Base-by-base conservation (phyloP, 108 stramenopile genomes). In the Fistulifera pelliculosa region DNA sequence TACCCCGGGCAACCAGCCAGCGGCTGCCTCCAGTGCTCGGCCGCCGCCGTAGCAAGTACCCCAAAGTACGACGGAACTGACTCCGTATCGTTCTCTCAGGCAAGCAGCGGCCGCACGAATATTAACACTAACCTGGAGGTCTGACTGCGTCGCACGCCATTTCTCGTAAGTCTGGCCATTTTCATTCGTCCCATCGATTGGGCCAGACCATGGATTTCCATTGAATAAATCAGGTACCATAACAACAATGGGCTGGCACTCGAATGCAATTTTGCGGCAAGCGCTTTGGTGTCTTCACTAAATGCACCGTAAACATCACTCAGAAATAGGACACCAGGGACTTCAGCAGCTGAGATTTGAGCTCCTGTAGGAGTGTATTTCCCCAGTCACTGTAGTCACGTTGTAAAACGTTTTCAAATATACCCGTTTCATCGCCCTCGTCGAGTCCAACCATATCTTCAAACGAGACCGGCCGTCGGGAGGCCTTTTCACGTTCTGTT, bases 251-350 rank as follows among this genome's bases (percentile, higher is more conserved):
- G 90, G 90, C 61, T 91, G 90, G 64, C 90, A 91, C 51, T 91
- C 90, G 41, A 87, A 91, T n/a, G 90, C 90, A 66, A 91, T 85
- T 87, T 91, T 56, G 87, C 90, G 19, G 85, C 85, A 47, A 91
- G 57, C 1, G 74, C 63, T 45, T 60, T 71, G 19, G 80, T 85
- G 54, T 85, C 81, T 1, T 87, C 77, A 1, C 77, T 68, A 55
- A 79, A 83, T 5, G 80, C 56, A 41, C 90, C 90, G 52, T 81
- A 75, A 1, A 91, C 85, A 64, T 91, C 90, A 27, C 77, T 79
- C 16, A 91, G 55, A 2, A 91, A 55, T 38, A 91, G 49, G 11
- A 91, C 85, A 19, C 90, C 90, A 44, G 87, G 75, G 10, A 91
- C 83, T 70, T 91, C 83, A 13, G 71, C 40, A 19, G 85, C 76